Conservation (phyloP, 768 basidiomycete genomes). For the Russula virescens region DNA sequence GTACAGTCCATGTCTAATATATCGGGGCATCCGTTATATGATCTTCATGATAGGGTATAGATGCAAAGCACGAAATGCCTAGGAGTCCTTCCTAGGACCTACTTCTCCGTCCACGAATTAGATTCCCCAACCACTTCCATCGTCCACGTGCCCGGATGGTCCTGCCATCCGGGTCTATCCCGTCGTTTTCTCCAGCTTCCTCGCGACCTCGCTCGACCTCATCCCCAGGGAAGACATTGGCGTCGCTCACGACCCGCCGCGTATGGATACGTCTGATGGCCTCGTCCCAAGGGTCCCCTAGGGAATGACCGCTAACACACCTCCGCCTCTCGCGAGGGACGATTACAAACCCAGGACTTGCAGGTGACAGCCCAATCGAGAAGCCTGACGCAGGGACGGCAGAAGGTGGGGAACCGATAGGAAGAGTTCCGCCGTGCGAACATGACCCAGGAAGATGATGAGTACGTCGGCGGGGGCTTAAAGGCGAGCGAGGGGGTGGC, state of each 20-base stretch:
- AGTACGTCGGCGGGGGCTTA: slow-evolving; percentile 13
- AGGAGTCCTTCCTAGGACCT: background rate
- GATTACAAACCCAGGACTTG: slow-evolving; percentile 74
- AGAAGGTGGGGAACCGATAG: slow-evolving; percentile 12
- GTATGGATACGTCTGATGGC: slow-evolving; percentile 6
- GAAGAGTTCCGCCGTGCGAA: slow-evolving; percentile 19
- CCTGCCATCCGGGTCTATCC: background rate
- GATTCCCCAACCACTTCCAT: slow-evolving; percentile 13
- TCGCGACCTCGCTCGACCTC: slow-evolving; percentile 4
- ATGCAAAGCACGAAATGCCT: background rate
- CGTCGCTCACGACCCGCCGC: slow-evolving; percentile 19
- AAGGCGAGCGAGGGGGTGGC: slow-evolving; percentile 7
- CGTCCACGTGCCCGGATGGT: background rate
- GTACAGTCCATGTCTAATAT: slow-evolving; percentile 5
- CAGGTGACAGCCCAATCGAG: slow-evolving; percentile 68
- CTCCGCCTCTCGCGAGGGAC: slow-evolving; percentile 49
- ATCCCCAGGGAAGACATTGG: background rate
- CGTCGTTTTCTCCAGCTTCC: background rate
- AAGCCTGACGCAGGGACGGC: slow-evolving; percentile 41
- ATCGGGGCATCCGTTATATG: slow-evolving; percentile 13
- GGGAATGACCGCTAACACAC: slow-evolving; percentile 33
- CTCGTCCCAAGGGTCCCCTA: slow-evolving; percentile 14
- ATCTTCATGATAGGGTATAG: slow-evolving; percentile 5
- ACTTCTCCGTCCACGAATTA: background rate
- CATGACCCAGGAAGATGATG: background rate